Percentiles rank a stretch among this genome's conserved stretches.
Evolutionary conservation across 176 grass and related monocot genomes (phyloP).

Genomic region (Aegilops tauschii): DNA sequence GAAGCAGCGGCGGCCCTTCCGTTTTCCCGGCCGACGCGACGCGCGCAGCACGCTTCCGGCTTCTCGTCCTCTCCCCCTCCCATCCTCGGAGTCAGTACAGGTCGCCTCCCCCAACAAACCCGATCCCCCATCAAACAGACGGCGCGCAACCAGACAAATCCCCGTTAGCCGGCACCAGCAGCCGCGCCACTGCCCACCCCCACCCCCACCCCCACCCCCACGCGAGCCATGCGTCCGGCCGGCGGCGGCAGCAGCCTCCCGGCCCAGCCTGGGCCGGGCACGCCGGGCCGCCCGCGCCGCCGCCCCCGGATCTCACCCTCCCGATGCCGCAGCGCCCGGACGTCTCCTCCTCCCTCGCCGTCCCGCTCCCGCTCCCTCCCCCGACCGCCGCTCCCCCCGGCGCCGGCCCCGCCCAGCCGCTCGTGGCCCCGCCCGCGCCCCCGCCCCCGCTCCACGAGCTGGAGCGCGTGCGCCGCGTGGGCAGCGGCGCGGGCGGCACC

Average conservation of each 20-base stretch:
- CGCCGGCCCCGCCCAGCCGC: background rate
- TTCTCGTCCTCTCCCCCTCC: background rate
- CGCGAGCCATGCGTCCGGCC: background rate
- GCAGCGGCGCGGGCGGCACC: constrained; percentile 63
- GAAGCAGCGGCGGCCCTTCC: background rate
- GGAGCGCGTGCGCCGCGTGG: constrained; percentile 71
- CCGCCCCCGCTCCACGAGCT: constrained; percentile 58
- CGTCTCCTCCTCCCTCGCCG: constrained; percentile 44
- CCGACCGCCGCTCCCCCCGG: background rate
- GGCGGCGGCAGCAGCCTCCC: constrained; percentile 4
- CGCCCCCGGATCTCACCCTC: constrained; percentile 58
- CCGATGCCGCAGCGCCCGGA: constrained; percentile 53
- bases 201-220: background rate
- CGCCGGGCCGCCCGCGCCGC: constrained; percentile 39
- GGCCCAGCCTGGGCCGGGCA: constrained; percentile 33
- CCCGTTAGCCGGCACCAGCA: background rate
- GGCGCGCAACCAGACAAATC: background rate
- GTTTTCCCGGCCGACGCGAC: background rate
- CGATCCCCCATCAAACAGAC: background rate
- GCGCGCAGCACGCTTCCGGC: background rate
- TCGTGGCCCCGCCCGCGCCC: too few species aligned
- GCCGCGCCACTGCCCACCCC: background rate
- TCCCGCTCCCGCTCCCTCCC: constrained; percentile 49
- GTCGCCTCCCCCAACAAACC: background rate
- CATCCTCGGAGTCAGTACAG: background rate